Evolutionary conservation across 129 eudicot species (phyloP), one percentile per base, ranked within the genome.

Genomic region (Gnaphalium uliginosum): DNA sequence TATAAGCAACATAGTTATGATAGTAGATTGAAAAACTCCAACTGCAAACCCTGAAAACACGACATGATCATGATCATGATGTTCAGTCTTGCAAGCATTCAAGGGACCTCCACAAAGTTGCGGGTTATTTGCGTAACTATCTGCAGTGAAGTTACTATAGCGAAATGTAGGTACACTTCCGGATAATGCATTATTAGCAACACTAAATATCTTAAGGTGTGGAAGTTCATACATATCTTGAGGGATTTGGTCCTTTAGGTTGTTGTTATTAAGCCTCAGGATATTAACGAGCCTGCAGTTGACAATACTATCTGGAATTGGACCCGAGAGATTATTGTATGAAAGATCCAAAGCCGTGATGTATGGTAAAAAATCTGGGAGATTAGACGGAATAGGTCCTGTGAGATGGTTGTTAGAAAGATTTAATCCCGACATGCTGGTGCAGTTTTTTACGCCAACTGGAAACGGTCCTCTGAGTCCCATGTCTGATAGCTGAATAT

Each of bases 401-500:
- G 67, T 10, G n/a, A 61, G 19, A 0, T 24, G 17, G 33, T 61
- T 61, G 67, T 27, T 26, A 25, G 67, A 61, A 61, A 61, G 67
- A 61, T 61, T 17, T 13, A 61, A 61, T 25, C 67, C 19, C 0
- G 67, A 22, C 4, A 25, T 3, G 67, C 67, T 61, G 67, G 37
- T 61, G 35, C 66, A 61, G 56, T 68, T 73, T 14, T 60, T 64
- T 14, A 86, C 0, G 11, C 87, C 87, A 5, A 7, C 19, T 6
- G 90, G 90, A 71, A 83, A 81, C 2, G 71, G 10, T 15, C 90
- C 90, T 69, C 19, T 22, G n/a, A 87, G 86, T 8, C 81, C 80
- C 81, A 68, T 71, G 41, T 17, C 78, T 5, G 18, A 8, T 14
- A 87, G 75, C 6, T 15, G 0, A 51, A 87, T 23, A 23, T 32